Evolutionary conservation across 2,329 filamentous ascomycete genomes (phyloP).

Genomic region (Chaetomium olivaceum): DNA sequence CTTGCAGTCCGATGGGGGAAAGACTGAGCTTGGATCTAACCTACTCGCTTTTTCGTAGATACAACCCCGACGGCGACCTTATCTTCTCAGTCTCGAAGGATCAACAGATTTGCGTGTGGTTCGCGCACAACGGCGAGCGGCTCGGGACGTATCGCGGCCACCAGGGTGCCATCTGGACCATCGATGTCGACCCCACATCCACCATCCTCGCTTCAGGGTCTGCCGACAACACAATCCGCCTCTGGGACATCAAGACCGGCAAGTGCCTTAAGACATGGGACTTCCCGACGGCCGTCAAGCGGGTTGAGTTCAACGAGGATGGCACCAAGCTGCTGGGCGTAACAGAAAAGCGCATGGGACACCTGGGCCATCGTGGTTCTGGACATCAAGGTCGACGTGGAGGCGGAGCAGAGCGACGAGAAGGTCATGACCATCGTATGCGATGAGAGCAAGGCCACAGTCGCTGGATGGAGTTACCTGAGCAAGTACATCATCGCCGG

Average conservation of each 20-base stretch:
- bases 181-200: constrained; percentile 91
- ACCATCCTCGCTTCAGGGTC: constrained; percentile 92
- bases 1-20: constrained; percentile 7
- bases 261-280: constrained; percentile 97
- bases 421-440: constrained; percentile 84
- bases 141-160: constrained; percentile 96
- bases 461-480: constrained; percentile 94
- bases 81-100: constrained; percentile 96
- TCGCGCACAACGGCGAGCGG: constrained; percentile 94
- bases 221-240: constrained; percentile 95
- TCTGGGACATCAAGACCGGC: constrained; percentile 95
- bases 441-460: constrained; percentile 94
- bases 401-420: constrained; percentile 83
- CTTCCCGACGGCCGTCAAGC: constrained; percentile 94
- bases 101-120: constrained; percentile 96
- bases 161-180: constrained; percentile 97
- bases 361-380: constrained; percentile 91
- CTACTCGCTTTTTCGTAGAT: constrained; percentile 50
- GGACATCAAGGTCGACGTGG: constrained; percentile 80
- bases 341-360: constrained; percentile 98
- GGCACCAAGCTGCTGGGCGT: constrained; percentile 87
- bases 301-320: constrained; percentile 96
- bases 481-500: constrained; percentile 96
- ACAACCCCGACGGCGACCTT: constrained; percentile 92
- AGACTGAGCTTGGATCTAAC: constrained; percentile 9